A percentile compares a stretch with the other conserved stretches of the same genome.
These are phyloP conservation scores for Grosmannia penicillata DNA, from an alignment of 2,329 filamentous ascomycete species.

Conservation along the genomic window DNA sequence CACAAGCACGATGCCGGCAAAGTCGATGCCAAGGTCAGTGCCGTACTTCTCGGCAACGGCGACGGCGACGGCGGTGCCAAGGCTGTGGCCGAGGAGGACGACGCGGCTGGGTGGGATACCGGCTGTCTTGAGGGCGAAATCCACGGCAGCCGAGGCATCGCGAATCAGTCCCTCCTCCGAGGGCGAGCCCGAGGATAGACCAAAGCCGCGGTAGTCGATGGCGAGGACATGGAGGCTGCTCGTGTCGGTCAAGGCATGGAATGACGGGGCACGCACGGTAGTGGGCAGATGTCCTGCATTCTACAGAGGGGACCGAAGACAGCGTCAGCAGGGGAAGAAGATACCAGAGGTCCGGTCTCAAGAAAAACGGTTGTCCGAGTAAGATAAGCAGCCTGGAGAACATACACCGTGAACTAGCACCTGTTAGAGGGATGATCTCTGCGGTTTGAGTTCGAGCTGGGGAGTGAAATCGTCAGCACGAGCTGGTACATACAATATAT, in stretches of 20 bases:
- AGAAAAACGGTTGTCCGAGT: no score
- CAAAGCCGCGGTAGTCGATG: conserved; percentile 84
- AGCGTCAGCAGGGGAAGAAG: neutral
- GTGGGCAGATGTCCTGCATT: conserved; percentile 83
- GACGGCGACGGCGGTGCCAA: conserved; percentile 73
- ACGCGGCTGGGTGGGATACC: conserved; percentile 56
- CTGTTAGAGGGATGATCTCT: conserved; percentile 10
- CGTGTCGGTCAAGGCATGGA: conserved; percentile 60
- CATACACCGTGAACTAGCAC: conserved; percentile 48
- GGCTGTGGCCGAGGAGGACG: conserved; percentile 69
- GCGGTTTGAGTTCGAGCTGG: neutral
- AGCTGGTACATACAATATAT: conserved; percentile 39
- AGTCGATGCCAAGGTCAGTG: conserved; percentile 39
- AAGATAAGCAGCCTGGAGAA: no score
- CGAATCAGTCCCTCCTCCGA: conserved; percentile 68
- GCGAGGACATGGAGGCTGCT: conserved; percentile 70
- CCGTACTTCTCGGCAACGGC: conserved; percentile 61
- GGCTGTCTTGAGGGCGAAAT: conserved; percentile 54
- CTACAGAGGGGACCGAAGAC: conserved; percentile 19
- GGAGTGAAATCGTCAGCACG: neutral
- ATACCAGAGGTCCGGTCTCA: no score
- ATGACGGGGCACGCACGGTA: conserved; percentile 58
- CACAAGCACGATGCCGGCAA: conserved; percentile 70
- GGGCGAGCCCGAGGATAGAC: conserved; percentile 63
- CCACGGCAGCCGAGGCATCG: conserved; percentile 59